Conservation (phyloP, 805 yeast genomes). For the Wickerhamomyces tratensis region DNA sequence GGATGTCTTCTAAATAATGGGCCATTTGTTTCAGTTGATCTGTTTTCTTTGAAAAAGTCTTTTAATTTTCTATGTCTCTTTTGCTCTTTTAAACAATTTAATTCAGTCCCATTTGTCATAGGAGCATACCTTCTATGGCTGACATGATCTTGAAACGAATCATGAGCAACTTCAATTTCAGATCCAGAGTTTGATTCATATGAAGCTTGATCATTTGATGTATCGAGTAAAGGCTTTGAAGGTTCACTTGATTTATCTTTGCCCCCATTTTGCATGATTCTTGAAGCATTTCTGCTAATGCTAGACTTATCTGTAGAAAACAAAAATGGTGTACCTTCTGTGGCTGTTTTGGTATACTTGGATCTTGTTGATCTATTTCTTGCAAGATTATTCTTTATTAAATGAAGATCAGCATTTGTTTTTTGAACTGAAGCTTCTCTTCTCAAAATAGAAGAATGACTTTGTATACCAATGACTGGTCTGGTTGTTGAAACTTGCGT, state of each 20-base stretch:
- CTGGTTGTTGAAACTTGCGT: background rate
- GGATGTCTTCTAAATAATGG: background rate
- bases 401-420: constrained; percentile 4
- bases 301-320: constrained; percentile 3
- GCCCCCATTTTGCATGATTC: background rate
- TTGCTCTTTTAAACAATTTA: constrained; percentile 5
- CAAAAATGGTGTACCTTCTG: constrained; percentile 3
- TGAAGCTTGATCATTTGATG: too few relatives aligned
- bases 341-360: background rate
- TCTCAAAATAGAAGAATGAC: constrained; percentile 2
- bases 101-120: constrained; percentile 6
- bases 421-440: background rate
- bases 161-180: too few relatives aligned
- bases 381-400: constrained; percentile 5
- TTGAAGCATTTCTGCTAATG: background rate
- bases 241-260: background rate
- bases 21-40: background rate
- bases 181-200: too few relatives aligned
- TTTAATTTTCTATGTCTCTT: too few relatives aligned
- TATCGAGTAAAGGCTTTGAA: too few relatives aligned
- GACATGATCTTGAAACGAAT: too few relatives aligned
- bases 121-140: constrained; percentile 1
- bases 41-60: background rate
- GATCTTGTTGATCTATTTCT: constrained; percentile 5
- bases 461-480: background rate